Base-by-base conservation (phyloP, 768 basidiomycete genomes). In the Trametes punicea region DNA sequence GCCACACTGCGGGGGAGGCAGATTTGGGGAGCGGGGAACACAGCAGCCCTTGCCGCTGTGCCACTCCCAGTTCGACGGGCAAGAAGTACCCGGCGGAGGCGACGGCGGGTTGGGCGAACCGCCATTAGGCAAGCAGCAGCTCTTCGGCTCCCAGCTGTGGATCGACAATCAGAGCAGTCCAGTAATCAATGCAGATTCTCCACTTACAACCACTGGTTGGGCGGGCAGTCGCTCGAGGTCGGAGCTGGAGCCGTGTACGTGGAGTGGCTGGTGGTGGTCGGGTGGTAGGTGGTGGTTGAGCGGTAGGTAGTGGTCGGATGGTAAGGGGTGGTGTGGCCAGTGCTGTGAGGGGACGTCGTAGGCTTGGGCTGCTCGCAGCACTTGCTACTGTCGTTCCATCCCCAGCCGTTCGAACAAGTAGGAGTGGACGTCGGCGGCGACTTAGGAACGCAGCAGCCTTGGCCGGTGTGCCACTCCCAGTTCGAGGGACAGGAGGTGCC, bases 381-480 rank as follows among this genome's bases (percentile, higher is more conserved):
- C 53, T 76, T 64, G 36, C 67, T 62, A 3, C 63, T 38, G 50
- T 70, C 70, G 50, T 52, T 61, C 84, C 82, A 85, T 16, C 60
- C 56, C 73, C 77, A 79, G 34, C 71, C 72, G 15, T 63, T 67
- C 4, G 60, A 63, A 67, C 83, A 85, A 51, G 61, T 53, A 26
- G 42, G 42, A 27, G 73, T 66, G 27, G 80, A 77, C 15, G 67
- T 67, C 56, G 69, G 69, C 18, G 77, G 77, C 55, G 75, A 61
- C 40, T 67, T 67, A 48, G 84, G 83, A 23, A 77, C 74, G 65
- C 82, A 84, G 70, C 81, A 84, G n/a, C 73, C 70, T 59, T 78
- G 70, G 15, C 66, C 67, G 4, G 62, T 49, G 52, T 70, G 66
- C 81, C 81, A 84, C 63, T 78, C 81, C 69, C 78, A 76, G 39